Base-by-base conservation (phyloP, 208 protist genomes). In the Leishmania amazonensis region DNA sequence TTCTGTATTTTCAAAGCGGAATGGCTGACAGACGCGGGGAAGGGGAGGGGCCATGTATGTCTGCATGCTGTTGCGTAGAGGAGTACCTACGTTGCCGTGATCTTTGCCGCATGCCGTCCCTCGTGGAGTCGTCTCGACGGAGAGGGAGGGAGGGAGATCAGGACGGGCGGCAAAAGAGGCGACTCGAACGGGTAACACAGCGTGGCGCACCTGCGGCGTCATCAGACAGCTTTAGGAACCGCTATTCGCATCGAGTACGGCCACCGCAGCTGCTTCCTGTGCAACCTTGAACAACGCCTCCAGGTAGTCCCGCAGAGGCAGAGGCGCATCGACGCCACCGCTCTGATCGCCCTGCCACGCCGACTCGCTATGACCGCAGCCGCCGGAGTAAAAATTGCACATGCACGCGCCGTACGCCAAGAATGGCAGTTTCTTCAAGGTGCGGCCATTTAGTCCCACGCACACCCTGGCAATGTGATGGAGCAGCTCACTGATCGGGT, bases 341-440 rank as follows among this genome's bases (percentile, higher is more conserved):
- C 74, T 45, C 49, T 28, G 6, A 17, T n/a, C 45, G 71, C 57
- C 58, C 42, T 24, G 11, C 53, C 60, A 58, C 15, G 47, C 47
- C 42, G 76, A 71, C 35, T n/a, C 68, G 49, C 38, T 35, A n/a
- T 42, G 5, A 51, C 38, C 1, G 38, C 53, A 62, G 65, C 28
- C 68, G 68, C 38, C 49, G 11, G 45, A 53, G 28, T 42, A 53
- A 24, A 42, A n/a, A 38, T 51, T 38, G 74, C 78, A 82, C n/a
- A 85, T 13, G 57, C 87, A 91, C 3, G 60, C 38, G 24, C 90
- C 76, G 54, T 84, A 96, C 21, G 97, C 94, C 1, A 99, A 80
- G 76, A 99, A 98, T 7, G 98, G 97, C 19, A 99, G 60, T 83
- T 98, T 98, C 84, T 97, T 93, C 24, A 99, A 75, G 19, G 84